Evolutionary conservation across 768 basidiomycete genomes (phyloP).

Genomic region (Mycena capillaripes): DNA sequence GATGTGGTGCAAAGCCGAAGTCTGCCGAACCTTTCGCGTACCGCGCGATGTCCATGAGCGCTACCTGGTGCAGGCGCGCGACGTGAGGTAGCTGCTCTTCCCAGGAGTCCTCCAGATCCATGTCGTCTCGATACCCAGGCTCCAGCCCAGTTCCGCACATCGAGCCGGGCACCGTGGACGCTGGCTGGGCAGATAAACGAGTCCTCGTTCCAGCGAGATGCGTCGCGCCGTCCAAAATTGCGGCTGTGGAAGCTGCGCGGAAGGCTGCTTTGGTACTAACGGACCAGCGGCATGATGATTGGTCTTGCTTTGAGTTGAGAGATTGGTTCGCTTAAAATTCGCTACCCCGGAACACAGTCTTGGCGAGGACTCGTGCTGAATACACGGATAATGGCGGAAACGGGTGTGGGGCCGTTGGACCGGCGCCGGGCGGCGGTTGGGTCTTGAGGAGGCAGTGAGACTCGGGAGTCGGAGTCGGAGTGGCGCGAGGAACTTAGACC

Average conservation of each 20-base stretch:
- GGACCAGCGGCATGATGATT: no score
- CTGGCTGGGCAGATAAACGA: slow-evolving; percentile 25
- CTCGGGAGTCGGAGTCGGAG: no score
- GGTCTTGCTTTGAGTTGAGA: no score
- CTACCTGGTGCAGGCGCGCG: slow-evolving; percentile 16
- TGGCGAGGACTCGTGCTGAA: no score
- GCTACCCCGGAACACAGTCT: no score
- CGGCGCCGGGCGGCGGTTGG: no score
- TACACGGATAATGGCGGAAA: no score
- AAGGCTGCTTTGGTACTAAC: not conserved
- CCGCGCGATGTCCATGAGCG: slow-evolving; percentile 20
- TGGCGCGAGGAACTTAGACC: no score
- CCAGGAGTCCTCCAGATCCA: not conserved
- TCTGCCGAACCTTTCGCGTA: slow-evolving; percentile 10
- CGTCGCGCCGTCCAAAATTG: slow-evolving; percentile 29
- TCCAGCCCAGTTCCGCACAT: not conserved
- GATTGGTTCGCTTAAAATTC: no score
- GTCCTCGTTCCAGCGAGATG: slow-evolving; percentile 17
- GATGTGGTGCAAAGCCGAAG: not conserved
- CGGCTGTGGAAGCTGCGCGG: not conserved
- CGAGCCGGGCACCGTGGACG: slow-evolving; percentile 20
- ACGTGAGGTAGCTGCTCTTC: not conserved
- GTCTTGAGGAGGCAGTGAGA: no score
- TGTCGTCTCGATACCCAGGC: not conserved
- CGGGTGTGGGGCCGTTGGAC: no score